phyloP scores from a whole-genome alignment of 441 rosid species.

The Rhodomyrtus psidioides region DNA sequence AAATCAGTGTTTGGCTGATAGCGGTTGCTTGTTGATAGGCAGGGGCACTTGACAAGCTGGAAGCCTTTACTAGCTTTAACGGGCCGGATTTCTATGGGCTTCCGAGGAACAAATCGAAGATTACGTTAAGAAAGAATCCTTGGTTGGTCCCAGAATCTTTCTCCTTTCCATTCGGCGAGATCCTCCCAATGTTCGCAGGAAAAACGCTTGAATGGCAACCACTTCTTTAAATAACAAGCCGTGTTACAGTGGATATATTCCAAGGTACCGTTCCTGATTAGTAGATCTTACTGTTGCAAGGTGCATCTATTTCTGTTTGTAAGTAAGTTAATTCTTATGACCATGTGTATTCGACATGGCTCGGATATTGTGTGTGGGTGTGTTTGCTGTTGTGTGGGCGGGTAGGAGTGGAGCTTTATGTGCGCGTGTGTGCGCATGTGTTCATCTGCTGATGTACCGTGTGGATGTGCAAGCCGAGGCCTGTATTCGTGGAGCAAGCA shows the following conservation, averaged over 20 bases:
- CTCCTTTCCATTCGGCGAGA: slow-evolving; percentile 63
- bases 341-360: neutral
- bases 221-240: neutral
- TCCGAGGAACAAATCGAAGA: slow-evolving; percentile 67
- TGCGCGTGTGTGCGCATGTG: neutral
- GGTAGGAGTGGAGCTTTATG: neutral
- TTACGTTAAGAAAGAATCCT: slow-evolving; percentile 47
- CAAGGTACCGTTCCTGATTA: neutral
- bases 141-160: slow-evolving; percentile 74
- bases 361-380: neutral
- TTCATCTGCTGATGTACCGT: neutral
- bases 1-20: neutral
- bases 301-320: neutral
- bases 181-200: slow-evolving; percentile 86
- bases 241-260: neutral
- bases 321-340: neutral
- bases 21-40: slow-evolving; percentile 27
- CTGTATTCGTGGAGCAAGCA: neutral
- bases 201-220: slow-evolving; percentile 75
- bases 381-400: neutral
- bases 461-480: neutral
- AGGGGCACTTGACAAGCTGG: slow-evolving; percentile 84
- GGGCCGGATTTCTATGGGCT: slow-evolving; percentile 98
- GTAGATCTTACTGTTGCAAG: neutral
- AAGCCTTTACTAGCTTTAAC: slow-evolving; percentile 87